Percentiles rank a stretch among this genome's conserved stretches.
Evolutionary conservation across 2,329 filamentous ascomycete genomes (phyloP).

Genomic region (Colletotrichum simmondsii): DNA sequence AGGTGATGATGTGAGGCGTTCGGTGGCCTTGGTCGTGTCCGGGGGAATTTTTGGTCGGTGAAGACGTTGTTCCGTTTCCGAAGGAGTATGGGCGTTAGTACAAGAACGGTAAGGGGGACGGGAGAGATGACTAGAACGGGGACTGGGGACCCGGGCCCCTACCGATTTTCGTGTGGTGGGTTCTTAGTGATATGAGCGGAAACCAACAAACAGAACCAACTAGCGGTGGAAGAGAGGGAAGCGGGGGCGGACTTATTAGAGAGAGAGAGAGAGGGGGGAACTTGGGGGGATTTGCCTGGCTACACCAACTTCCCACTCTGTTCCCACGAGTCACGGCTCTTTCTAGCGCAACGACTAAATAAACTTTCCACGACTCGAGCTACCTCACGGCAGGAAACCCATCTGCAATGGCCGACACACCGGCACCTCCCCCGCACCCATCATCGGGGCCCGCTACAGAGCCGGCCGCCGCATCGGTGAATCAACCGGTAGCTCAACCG

Average conservation of each 20-base stretch:
- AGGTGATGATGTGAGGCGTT: neutral
- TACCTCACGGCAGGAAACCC: no score
- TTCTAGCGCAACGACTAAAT: neutral
- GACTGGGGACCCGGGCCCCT: no score
- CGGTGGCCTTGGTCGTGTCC: neutral
- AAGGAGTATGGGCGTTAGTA: no score
- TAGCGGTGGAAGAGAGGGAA: neutral
- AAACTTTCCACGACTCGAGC: neutral
- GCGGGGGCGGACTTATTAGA: neutral
- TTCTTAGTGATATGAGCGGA: no score
- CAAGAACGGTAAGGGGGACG: no score
- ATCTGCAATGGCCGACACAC: neutral
- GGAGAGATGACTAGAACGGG: no score
- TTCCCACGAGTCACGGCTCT: neutral
- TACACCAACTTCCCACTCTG: neutral
- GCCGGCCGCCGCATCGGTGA: no score
- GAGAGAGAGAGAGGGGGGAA: neutral
- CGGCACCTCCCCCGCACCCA: no score
- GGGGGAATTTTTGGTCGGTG: slow-evolving; percentile 29
- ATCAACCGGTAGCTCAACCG: neutral
- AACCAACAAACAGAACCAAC: no score
- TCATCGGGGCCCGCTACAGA: no score
- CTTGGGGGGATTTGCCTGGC: neutral
- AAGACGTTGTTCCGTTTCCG: neutral
- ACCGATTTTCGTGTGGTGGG: no score